These are phyloP conservation scores for Helicostylum pulchrum DNA, from an alignment of 192 early-diverging fungal genomes.

Conservation along the genomic window DNA sequence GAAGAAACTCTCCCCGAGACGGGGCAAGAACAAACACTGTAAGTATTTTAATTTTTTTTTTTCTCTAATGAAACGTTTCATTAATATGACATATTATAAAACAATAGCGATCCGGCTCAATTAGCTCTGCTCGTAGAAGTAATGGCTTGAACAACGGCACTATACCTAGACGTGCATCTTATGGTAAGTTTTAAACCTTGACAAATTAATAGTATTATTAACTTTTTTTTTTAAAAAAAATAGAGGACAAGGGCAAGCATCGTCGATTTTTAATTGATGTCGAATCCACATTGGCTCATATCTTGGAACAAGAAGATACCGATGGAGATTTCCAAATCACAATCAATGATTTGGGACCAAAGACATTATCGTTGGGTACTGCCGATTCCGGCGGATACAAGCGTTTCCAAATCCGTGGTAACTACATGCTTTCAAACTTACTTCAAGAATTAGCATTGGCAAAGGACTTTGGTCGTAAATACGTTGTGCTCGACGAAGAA, in stretches of 20 bases:
- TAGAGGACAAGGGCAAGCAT: conserved; percentile 46
- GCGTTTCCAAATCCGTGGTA: conserved; percentile 87
- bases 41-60: background rate
- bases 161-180: conserved; percentile 22
- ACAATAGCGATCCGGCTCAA: no score
- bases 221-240: background rate
- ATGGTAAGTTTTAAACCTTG: conserved; percentile 6
- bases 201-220: background rate
- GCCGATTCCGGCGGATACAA: conserved; percentile 83
- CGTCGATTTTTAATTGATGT: conserved; percentile 87
- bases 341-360: conserved; percentile 87
- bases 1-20: conserved; percentile 13
- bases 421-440: conserved; percentile 92
- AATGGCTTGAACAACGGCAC: background rate
- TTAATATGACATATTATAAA: no score
- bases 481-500: conserved; percentile 86
- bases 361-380: conserved; percentile 83
- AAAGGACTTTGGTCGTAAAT: conserved; percentile 77
- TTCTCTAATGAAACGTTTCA: background rate
- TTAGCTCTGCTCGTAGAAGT: no score
- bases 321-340: conserved; percentile 96
- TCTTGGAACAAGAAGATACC: conserved; percentile 93
- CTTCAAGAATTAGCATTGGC: conserved; percentile 95
- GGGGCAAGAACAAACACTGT: conserved; percentile 20
- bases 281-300: conserved; percentile 65